Conservation (phyloP, 179 eudicot genomes). For the Gypsophila paniculata region DNA sequence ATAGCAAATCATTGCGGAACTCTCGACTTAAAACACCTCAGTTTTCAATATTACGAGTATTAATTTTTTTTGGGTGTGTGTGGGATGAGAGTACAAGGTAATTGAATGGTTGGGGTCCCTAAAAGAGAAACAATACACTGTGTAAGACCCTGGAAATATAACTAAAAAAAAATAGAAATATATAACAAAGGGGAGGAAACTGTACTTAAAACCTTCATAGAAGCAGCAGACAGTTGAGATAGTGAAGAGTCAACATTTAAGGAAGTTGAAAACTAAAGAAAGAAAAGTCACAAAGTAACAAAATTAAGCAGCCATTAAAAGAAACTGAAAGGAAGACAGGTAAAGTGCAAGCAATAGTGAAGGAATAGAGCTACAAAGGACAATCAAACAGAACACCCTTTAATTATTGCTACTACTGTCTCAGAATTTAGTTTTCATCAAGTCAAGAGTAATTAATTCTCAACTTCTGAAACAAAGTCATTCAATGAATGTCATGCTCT, state of each 20-base stretch:
- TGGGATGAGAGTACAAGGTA: constrained; percentile 25
- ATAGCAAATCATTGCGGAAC: neutral
- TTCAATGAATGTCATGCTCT: constrained; percentile 16
- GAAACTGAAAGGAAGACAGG: constrained; percentile 33
- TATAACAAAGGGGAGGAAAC: constrained; percentile 25
- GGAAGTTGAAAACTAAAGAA: constrained; percentile 23
- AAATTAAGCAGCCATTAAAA: constrained; percentile 27
- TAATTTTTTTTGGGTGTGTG: too few relatives aligned
- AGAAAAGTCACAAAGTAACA: constrained; percentile 20
- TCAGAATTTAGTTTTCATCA: constrained; percentile 25
- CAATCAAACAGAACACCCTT: constrained; percentile 18
- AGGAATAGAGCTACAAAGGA: constrained; percentile 10
- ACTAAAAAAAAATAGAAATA: too few relatives aligned
- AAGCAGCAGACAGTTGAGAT: constrained; percentile 44
- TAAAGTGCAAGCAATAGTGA: constrained; percentile 26
- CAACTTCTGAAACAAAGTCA: constrained; percentile 18
- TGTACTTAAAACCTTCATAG: constrained; percentile 37
- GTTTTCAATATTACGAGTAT: too few relatives aligned
- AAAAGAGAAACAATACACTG: constrained; percentile 21
- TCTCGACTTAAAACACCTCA: neutral
- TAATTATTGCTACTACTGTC: constrained; percentile 13
- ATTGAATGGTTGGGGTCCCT: constrained; percentile 19
- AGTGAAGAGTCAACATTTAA: constrained; percentile 25
- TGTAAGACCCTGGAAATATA: constrained; percentile 24
- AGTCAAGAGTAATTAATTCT: neutral